A percentile compares a stretch with the other conserved stretches of the same genome.
phyloP scores from a whole-genome alignment of 1,284 basidiomycete species.

The Sphaerobolus stellatus region DNA sequence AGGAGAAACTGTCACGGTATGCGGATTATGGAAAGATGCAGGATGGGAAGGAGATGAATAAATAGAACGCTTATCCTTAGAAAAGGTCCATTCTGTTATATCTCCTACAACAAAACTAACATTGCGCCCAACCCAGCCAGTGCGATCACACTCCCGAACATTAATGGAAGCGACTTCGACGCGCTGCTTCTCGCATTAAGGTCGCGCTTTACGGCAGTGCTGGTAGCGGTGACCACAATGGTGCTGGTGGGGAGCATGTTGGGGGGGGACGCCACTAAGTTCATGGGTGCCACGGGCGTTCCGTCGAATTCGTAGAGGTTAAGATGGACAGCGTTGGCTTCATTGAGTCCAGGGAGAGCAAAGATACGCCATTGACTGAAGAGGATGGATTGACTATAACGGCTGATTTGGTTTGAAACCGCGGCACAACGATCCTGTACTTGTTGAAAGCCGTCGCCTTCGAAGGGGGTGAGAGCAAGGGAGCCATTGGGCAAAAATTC shows the following conservation, averaged over 20 bases:
- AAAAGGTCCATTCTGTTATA: background rate
- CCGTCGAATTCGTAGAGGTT: conserved; percentile 69
- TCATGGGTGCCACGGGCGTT: conserved; percentile 57
- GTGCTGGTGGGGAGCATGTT: conserved; percentile 62
- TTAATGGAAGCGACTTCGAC: background rate
- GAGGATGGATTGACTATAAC: conserved; percentile 70
- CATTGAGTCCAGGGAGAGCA: conserved; percentile 47
- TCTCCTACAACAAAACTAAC: background rate
- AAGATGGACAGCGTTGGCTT: conserved; percentile 61
- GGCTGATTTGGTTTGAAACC: conserved; percentile 78
- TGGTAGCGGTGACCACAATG: background rate
- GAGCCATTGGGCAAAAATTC: conserved; percentile 70
- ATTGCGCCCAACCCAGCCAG: background rate
- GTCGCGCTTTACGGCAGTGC: background rate
- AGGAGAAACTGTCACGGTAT: too few species aligned
- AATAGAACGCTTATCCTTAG: too few species aligned
- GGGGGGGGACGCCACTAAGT: conserved; percentile 55
- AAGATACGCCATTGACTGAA: conserved; percentile 60
- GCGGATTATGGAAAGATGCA: too few species aligned
- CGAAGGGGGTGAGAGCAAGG: conserved; percentile 66
- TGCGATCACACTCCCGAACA: background rate
- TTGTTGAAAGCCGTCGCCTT: conserved; percentile 82
- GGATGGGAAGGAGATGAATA: too few species aligned
- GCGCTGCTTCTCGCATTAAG: background rate
- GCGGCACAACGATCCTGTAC: conserved; percentile 89